phyloP scores from a whole-genome alignment of 139 green algal genomes.

The Chlamydomonas schloesseri region DNA sequence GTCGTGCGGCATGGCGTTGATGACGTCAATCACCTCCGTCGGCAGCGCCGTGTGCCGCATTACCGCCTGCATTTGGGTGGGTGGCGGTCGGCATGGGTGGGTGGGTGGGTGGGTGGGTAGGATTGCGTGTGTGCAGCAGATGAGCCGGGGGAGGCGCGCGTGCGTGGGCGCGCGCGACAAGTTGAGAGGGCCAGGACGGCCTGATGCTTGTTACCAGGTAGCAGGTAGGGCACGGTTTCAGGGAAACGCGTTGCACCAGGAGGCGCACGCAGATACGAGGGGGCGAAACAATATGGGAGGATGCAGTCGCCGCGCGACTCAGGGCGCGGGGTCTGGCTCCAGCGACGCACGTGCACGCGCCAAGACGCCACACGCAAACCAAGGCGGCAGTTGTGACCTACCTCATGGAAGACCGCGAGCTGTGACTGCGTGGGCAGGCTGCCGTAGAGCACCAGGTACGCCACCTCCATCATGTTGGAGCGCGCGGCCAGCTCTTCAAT shows the following conservation, averaged over 20 bases:
- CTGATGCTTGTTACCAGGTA: too few species aligned
- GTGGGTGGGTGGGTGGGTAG: not conserved
- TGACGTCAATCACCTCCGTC: slow-evolving; percentile 75
- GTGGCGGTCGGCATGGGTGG: not conserved
- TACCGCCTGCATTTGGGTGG: slow-evolving; percentile 73
- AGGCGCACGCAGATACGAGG: too few species aligned
- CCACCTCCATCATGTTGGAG: slow-evolving; percentile 88
- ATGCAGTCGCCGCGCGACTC: too few species aligned
- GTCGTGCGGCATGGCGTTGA: slow-evolving; percentile 91
- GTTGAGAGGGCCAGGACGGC: too few species aligned
- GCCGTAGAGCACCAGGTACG: slow-evolving; percentile 89
- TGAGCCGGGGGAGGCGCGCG: too few species aligned
- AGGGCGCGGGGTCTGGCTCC: too few species aligned
- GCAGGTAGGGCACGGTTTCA: too few species aligned
- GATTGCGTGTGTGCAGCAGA: not conserved
- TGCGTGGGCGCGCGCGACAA: too few species aligned
- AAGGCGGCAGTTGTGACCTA: not conserved
- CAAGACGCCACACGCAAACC: not conserved
- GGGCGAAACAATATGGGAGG: too few species aligned
- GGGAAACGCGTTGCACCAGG: too few species aligned
- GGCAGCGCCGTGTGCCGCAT: slow-evolving; percentile 91
- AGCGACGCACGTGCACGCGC: too few species aligned
- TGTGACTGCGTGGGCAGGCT: slow-evolving; percentile 76
- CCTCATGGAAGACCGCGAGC: slow-evolving; percentile 48
- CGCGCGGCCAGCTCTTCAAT: slow-evolving; percentile 95